Base-by-base conservation (phyloP, 108 stramenopile species). In the Pseudonitzschia multiseries region DNA sequence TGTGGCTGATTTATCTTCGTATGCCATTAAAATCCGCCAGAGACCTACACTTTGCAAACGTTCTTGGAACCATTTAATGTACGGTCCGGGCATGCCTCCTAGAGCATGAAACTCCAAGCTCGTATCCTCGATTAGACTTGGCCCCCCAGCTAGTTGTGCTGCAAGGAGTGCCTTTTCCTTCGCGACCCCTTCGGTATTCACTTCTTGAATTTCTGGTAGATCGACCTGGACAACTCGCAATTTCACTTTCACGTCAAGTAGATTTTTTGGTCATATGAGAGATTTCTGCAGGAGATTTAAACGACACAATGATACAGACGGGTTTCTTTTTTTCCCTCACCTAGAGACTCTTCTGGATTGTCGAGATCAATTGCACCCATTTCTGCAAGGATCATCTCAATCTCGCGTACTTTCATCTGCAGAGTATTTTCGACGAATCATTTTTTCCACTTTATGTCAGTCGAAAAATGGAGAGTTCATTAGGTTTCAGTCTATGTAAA, bases 61-160 rank as follows among this genome's bases (percentile, higher is more conserved):
- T 9, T 98, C 90, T 63, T 98, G 96, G 79, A 99, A 99, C 97
- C 97, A 99, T 85, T 99, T 99, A 64, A 99, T 99, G 83, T 98
- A 99, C 22, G 97, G 96, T 26, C 99, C 99, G 0, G 99, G 99
- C 82, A 99, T 97, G 4, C 98, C 99, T 14, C 96, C 96, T 31
- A 99, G 76, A 0, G 97, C 97, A 69, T 96, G 80, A 72, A 99
- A 98, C 72, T 97, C 90, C 8, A 99, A 80, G 32, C 84, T 82
- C 9, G 98, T 99, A 86, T 99, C 99, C 79, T 99, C 99, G 1
- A 97, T 96, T 28, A 99, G 81, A 73, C 89, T 91, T 3, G 95
- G 91, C 21, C 95, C 95, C 27, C 79, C 79, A 0, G 93, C 92
- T 32, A 96, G 66, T 60, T 96, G 95, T 3, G 95, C 84, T 29